Conservation (phyloP, 169 alveolate genomes). For the Eimeria acervulina region DNA sequence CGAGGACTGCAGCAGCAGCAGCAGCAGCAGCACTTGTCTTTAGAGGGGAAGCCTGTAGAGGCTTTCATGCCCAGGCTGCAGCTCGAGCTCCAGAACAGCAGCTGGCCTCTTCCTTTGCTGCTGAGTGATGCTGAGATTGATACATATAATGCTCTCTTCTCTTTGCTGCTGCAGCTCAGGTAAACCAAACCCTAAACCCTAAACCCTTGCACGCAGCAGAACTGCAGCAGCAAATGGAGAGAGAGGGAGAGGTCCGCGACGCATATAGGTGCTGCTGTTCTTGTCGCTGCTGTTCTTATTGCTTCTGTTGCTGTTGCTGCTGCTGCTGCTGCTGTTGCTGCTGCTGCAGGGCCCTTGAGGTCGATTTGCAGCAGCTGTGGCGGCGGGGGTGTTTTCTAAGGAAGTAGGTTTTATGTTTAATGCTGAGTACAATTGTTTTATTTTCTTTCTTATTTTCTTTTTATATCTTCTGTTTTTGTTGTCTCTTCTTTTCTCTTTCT, state of each 20-base stretch:
- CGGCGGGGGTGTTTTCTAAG: conserved; percentile 29
- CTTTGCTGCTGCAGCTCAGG: conserved; percentile 67
- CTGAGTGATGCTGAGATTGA: not conserved
- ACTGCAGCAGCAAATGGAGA: too few relatives aligned
- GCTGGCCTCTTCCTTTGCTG: conserved; percentile 53
- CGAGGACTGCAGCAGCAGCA: not conserved
- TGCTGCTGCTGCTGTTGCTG: conserved; percentile 63
- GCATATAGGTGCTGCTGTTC: not conserved
- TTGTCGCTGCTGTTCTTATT: not conserved
- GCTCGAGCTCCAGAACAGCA: not conserved
- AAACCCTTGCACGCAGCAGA: conserved; percentile 4
- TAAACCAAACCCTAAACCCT: not conserved
- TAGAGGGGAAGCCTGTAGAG: conserved; percentile 26
- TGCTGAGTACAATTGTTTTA: not conserved
- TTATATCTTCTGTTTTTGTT: not conserved
- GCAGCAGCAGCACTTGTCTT: conserved; percentile 35
- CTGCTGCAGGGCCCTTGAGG: conserved; percentile 42
- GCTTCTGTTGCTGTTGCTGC: conserved; percentile 22
- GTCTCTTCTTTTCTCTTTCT: too few relatives aligned
- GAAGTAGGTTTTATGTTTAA: not conserved
- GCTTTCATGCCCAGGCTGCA: conserved; percentile 30
- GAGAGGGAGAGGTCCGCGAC: not conserved
- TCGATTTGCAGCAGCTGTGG: conserved; percentile 37
- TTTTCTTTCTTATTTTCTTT: not conserved
- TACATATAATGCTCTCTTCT: conserved; percentile 20